Evolutionary conservation across 805 yeast species (phyloP), one percentile per base, ranked within the genome.

Genomic region (Pichia pseudocactophila): DNA sequence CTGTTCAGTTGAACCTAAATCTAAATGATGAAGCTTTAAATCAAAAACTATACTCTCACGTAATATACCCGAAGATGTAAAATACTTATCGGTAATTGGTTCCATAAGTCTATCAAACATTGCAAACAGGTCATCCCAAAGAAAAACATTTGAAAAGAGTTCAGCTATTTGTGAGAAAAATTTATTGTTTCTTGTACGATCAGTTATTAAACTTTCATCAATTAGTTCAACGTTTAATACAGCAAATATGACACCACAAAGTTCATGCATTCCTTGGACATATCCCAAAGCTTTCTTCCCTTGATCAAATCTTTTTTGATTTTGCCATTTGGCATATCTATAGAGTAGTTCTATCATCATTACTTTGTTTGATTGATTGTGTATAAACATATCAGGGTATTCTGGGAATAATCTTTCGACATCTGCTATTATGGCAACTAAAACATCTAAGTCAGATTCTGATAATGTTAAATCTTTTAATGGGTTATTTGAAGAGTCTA

Each of bases 221-320:
- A 22, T 22, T 8, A 22, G 8, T 22, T 22, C 25, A 22, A 22
- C 25, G 25, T 22, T 22, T 22, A 22, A 22, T 40, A 63, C 64
- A 16, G 69, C 58, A 51, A 63, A 73, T 7, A 75, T 60, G 41
- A 74, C 52, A 1, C 79, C 80, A 40, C 69, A 56, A 4, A 74
- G 57, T 52, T 75, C 80, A 56, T 75, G 80, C 39, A 73, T 53
- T 1, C 80, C 80, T 52, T 75, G 80, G 47, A 67, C 69, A 47
- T 71, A 71, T 10, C 51, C 47, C 11, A 43, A 10, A 36, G 36
- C 22, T 30, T 43, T 43, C 16, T 31, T 31, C 7, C 37, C 40
- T 15, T 35, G 34, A 8, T 19, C 13, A 3, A 18, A 16, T 31
- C 43, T 26, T 3, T 40, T 31, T 12, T 49, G 50, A 9, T 51